These are phyloP conservation scores for Ceratocystis colombiana DNA, from an alignment of 2,329 filamentous ascomycete genomes.

Conservation along the genomic window DNA sequence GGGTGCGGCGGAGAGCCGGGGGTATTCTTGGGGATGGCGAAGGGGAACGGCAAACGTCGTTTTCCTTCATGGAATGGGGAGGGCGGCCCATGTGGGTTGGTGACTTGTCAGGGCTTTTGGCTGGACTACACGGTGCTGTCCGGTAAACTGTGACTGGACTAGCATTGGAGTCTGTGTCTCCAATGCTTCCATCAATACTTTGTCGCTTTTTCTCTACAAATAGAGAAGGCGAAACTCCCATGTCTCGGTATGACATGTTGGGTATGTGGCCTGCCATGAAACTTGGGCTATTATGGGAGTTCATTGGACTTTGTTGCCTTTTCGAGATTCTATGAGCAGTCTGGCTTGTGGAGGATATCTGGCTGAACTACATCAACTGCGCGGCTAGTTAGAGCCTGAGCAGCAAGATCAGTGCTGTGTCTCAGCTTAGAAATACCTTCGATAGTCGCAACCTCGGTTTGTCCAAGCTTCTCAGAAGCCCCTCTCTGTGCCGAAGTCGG, in stretches of 20 bases:
- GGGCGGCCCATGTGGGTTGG: constrained; percentile 6
- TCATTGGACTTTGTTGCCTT: not conserved
- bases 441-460: not conserved
- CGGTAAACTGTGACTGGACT: constrained; percentile 14
- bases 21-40: constrained; percentile 20
- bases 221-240: constrained; percentile 10
- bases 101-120: constrained; percentile 16
- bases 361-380: not conserved
- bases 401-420: constrained; percentile 6
- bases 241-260: constrained; percentile 4
- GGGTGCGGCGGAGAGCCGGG: constrained; percentile 12
- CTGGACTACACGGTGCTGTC: constrained; percentile 22
- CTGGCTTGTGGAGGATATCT: constrained; percentile 1
- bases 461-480: not conserved
- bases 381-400: not conserved
- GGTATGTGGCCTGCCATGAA: constrained; percentile 1
- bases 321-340: not conserved
- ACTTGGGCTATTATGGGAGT: not conserved
- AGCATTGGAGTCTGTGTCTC: constrained; percentile 19
- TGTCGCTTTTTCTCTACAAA: constrained; percentile 23
- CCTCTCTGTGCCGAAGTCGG: not conserved
- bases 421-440: not conserved
- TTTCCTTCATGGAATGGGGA: not conserved
- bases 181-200: constrained; percentile 9
- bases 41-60: not conserved